Evolutionary conservation across 257 asterid genomes (phyloP).

Genomic region (Solanum okadae): DNA sequence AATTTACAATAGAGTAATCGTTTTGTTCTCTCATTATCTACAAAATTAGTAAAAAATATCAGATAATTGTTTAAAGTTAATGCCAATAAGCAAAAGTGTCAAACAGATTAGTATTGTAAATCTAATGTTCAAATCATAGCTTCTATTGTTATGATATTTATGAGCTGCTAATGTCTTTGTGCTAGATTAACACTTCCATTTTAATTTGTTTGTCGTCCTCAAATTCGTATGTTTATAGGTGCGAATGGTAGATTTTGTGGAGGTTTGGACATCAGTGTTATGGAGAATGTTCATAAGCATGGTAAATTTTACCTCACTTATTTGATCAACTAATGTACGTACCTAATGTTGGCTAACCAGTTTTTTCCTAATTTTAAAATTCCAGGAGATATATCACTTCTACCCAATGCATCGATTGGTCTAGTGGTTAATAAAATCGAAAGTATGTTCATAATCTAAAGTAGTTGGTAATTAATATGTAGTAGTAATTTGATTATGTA

Average conservation of each 20-base stretch:
- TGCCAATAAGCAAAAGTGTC: background rate
- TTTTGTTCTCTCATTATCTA: background rate
- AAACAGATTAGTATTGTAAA: background rate
- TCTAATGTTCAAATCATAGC: background rate
- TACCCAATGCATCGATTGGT: slow-evolving; percentile 9
- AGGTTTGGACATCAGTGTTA: background rate
- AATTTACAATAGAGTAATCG: background rate
- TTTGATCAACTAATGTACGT: background rate
- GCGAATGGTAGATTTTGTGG: slow-evolving; percentile 3
- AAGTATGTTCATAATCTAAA: slow-evolving; percentile 15
- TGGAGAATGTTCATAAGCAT: slow-evolving; percentile 1
- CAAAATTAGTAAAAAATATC: too few relatives aligned
- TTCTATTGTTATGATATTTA: background rate
- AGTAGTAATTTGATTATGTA: background rate
- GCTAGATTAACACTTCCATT: background rate
- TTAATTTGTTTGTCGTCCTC: background rate
- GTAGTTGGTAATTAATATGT: background rate
- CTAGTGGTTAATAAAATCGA: slow-evolving; percentile 37
- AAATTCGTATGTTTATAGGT: background rate
- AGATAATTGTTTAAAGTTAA: background rate
- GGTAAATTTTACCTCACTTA: background rate
- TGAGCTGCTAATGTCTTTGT: background rate
- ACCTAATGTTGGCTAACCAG: background rate
- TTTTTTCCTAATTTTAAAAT: background rate
- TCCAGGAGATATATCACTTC: background rate